Conservation (phyloP, 2,329 filamentous ascomycete genomes). For the Elsinoe perseae region DNA sequence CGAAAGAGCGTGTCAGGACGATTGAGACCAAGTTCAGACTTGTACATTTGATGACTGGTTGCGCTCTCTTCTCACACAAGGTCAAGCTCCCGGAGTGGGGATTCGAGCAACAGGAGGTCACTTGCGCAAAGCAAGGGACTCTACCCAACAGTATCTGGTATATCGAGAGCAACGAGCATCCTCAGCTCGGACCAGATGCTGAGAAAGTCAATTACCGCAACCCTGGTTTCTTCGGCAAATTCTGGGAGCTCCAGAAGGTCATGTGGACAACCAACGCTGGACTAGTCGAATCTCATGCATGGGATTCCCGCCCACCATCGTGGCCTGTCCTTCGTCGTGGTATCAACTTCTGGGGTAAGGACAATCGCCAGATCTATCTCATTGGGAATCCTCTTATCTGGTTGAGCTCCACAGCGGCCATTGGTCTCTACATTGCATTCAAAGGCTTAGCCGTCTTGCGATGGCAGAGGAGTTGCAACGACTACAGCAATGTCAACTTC, state of each 20-base stretch:
- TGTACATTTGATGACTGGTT: constrained; percentile 93
- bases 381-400: constrained; percentile 92
- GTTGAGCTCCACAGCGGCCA: constrained; percentile 77
- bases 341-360: constrained; percentile 98
- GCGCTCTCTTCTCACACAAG: constrained; percentile 94
- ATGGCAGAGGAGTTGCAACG: constrained; percentile 88
- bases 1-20: constrained; percentile 79
- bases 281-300: constrained; percentile 90
- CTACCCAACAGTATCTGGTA: constrained; percentile 98
- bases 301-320: constrained; percentile 89
- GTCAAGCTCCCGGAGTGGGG: constrained; percentile 98
- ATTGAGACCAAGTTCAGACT: constrained; percentile 97
- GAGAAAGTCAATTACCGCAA: constrained; percentile 95
- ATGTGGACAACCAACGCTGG: constrained; percentile 99
- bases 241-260: constrained; percentile 92
- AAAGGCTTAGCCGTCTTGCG: constrained; percentile 81
- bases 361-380: constrained; percentile 92
- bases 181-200: constrained; percentile 61
- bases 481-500: constrained; percentile 75
- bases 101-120: constrained; percentile 98
- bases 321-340: constrained; percentile 89
- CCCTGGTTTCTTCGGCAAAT: constrained; percentile 94
- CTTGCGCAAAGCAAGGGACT: constrained; percentile 83
- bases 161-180: constrained; percentile 82
- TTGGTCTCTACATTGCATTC: constrained; percentile 70